These are phyloP conservation scores for Daldinia concentrica DNA, from an alignment of 495 filamentous ascomycete genomes.

Conservation along the genomic window DNA sequence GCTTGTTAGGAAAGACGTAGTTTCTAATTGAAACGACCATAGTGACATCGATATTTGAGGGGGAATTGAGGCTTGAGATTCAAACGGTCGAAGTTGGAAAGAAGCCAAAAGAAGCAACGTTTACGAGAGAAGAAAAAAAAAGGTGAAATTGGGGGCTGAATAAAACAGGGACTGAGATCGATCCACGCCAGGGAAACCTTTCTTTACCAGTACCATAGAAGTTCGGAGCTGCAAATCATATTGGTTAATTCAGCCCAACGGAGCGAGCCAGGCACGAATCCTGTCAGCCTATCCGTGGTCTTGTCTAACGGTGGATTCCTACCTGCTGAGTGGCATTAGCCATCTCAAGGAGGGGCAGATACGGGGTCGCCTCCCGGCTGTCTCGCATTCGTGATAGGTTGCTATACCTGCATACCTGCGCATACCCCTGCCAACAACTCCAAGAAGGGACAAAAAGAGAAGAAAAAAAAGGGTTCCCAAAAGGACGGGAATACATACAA, in stretches of 20 bases:
- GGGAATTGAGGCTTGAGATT: slow-evolving; percentile 21
- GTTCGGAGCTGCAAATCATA: slow-evolving; percentile 35
- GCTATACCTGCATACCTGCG: slow-evolving; percentile 33
- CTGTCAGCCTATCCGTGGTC: slow-evolving; percentile 29
- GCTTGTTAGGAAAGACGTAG: not conserved
- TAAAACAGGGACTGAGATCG: slow-evolving; percentile 26
- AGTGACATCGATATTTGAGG: slow-evolving; percentile 12
- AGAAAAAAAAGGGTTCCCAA: slow-evolving; percentile 32
- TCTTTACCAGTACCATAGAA: not conserved
- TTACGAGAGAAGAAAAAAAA: slow-evolving; percentile 4
- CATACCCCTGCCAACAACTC: slow-evolving; percentile 29
- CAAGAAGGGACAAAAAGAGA: slow-evolving; percentile 14
- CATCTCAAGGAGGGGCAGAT: slow-evolving; percentile 31
- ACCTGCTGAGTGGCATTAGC: slow-evolving; percentile 27
- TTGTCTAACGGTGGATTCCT: slow-evolving; percentile 35
- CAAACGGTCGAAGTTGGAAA: slow-evolving; percentile 15
- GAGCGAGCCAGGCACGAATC: slow-evolving; percentile 30
- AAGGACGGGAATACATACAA: slow-evolving; percentile 29
- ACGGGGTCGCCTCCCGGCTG: slow-evolving; percentile 20
- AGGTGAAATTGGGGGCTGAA: slow-evolving; percentile 17
- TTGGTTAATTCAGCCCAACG: slow-evolving; percentile 17
- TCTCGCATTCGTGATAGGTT: slow-evolving; percentile 38
- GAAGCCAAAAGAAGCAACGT: slow-evolving; percentile 6
- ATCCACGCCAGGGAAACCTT: slow-evolving; percentile 27
- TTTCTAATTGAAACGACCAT: slow-evolving; percentile 17